Evolutionary conservation across 2,329 filamentous ascomycete species (phyloP), one percentile per base, ranked within the genome.

Genomic region (Beauveria sp.): DNA sequence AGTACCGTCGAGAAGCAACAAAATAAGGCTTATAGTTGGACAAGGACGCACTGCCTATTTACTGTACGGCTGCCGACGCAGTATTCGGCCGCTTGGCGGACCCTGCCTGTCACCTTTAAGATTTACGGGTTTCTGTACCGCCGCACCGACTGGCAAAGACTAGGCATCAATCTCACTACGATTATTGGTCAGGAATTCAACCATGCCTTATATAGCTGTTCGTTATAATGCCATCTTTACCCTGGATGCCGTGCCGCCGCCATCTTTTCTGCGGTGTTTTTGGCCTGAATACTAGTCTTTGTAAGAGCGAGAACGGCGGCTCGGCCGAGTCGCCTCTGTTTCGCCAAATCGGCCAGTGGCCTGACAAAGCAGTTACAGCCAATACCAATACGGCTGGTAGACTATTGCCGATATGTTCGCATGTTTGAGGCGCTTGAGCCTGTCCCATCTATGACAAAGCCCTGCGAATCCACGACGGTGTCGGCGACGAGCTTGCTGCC

Each of bases 361-460:
- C 16, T 40, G 3, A 9, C 1, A 26, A 16, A 34, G 6, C 16
- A 10, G 14, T 20, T 16, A 14, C 5, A n/a, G 10, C 16, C 18
- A 8, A 6, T 30, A 14, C 26, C 24, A 40, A 45, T 10, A 12
- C 14, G 12, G 9, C 12, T 7, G 20, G n/a, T 38, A 62, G 54
- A 12, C 30, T 3, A 38, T 52, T 24, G 46, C 47, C n/a, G 14
- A 5, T 22, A 14, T 40, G 8, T 46, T 62, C 40, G 60, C 54
- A 18, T 57, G 52, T 34, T 8, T 66, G 67, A n/a, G 67, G 67
- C 12, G 63, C 64, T 12, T 42, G 60, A 2, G 62, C 66, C 0
- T 57, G 63, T 5, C 22, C 66, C 1, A 66, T 70, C 2, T 70
- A 65, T 40, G 42, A 63, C n/a, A 64, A 67, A 20, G 60, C 63